These are phyloP conservation scores for Blastobotrys apis DNA, from an alignment of 1,139 yeast species.

Conservation along the genomic window DNA sequence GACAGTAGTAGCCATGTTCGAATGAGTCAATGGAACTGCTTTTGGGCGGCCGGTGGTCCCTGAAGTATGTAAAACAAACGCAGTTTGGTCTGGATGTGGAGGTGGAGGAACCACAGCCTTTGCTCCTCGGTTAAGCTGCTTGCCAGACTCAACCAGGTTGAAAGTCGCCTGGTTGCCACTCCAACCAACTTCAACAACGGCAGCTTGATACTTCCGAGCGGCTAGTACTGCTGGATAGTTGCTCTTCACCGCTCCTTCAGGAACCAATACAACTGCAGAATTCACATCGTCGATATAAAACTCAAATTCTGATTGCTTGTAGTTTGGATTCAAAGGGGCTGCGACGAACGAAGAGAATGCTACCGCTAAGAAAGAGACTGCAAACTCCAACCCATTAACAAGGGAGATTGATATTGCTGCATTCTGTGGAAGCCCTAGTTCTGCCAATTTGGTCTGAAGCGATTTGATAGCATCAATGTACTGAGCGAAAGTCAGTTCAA, in stretches of 20 bases:
- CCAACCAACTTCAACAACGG: conserved; percentile 50
- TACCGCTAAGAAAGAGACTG: conserved; percentile 49
- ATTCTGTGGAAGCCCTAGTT: conserved; percentile 35
- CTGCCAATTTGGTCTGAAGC: conserved; percentile 31
- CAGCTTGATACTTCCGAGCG: conserved; percentile 45
- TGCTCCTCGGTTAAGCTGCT: conserved; percentile 1
- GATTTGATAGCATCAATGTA: conserved; percentile 26
- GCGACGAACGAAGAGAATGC: conserved; percentile 54
- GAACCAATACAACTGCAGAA: conserved; percentile 53
- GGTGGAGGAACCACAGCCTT: conserved; percentile 36
- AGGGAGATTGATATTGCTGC: conserved; percentile 55
- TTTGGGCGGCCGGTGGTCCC: conserved; percentile 73
- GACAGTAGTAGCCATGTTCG: conserved; percentile 55
- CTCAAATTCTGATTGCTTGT: conserved; percentile 55
- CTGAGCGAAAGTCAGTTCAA: conserved; percentile 29
- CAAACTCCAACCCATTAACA: conserved; percentile 56
- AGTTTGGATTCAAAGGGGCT: conserved; percentile 61
- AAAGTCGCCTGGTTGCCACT: conserved; percentile 29
- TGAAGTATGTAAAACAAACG: conserved; percentile 61
- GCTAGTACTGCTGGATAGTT: conserved; percentile 46
- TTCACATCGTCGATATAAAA: conserved; percentile 57
- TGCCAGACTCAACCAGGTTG: conserved; percentile 10
- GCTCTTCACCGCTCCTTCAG: conserved; percentile 42
- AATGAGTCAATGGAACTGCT: conserved; percentile 63
- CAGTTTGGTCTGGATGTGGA: conserved; percentile 46